These are phyloP conservation scores for Vanderwaltozyma tropicalis DNA, from an alignment of 805 yeast genomes.

Conservation along the genomic window DNA sequence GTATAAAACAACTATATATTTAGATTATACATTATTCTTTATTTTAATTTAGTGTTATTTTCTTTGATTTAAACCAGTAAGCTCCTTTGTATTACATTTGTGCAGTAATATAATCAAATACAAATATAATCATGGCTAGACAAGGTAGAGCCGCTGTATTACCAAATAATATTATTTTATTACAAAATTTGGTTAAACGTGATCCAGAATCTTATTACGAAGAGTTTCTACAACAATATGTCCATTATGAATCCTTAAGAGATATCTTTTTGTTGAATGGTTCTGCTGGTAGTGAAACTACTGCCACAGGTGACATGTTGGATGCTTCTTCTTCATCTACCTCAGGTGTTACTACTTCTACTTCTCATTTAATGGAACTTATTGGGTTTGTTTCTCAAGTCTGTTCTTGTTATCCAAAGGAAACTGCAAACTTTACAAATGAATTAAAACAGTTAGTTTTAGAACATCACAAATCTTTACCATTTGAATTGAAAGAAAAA, in stretches of 20 bases:
- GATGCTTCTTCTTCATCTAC: conserved; percentile 6
- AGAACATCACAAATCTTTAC: conserved; percentile 69
- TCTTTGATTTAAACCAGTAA: too few species aligned
- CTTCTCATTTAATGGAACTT: conserved; percentile 59
- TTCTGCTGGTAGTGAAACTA: conserved; percentile 9
- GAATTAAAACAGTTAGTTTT: conserved; percentile 62
- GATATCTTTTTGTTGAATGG: conserved; percentile 70
- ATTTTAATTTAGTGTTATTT: too few species aligned
- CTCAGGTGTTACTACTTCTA: conserved; percentile 22
- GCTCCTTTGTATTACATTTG: too few species aligned
- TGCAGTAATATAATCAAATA: too few species aligned
- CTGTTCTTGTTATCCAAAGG: conserved; percentile 79
- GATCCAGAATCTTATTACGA: conserved; percentile 93
- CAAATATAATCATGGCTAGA: conserved; percentile 51
- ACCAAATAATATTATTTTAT: conserved; percentile 82
- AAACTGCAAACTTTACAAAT: conserved; percentile 73
- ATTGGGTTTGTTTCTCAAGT: conserved; percentile 90
- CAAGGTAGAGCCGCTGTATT: conserved; percentile 84
- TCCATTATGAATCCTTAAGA: conserved; percentile 83
- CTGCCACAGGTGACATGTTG: conserved; percentile 30
- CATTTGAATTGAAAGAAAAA: conserved; percentile 83
- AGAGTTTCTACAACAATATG: conserved; percentile 84
- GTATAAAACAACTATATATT: background rate
- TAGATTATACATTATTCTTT: background rate
- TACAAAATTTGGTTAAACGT: conserved; percentile 86